These are phyloP conservation scores for Fusarium mangiferae DNA, from an alignment of 2,329 filamentous ascomycete species.

Conservation along the genomic window DNA sequence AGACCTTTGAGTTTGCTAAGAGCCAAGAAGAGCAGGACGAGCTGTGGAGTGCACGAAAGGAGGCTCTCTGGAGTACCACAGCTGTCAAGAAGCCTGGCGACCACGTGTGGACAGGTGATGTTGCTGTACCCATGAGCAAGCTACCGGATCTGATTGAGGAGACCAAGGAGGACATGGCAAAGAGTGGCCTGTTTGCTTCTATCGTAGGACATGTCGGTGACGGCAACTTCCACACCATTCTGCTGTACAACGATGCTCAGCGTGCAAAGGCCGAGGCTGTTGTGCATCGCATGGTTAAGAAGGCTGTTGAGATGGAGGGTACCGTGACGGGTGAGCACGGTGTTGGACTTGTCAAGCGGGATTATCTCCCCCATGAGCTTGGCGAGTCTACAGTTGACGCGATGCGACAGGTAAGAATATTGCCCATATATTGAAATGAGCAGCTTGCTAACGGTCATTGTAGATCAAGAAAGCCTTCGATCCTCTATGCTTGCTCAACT, in stretches of 20 bases:
- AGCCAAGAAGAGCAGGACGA: conserved; percentile 76
- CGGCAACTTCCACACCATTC: conserved; percentile 79
- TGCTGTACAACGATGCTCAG: conserved; percentile 73
- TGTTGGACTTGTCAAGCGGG: conserved; percentile 84
- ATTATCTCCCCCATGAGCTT: conserved; percentile 83
- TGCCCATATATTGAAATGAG: conserved; percentile 22
- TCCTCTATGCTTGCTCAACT: conserved; percentile 76
- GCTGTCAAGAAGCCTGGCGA: conserved; percentile 72
- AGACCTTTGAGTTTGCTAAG: conserved; percentile 81
- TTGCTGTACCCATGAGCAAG: conserved; percentile 82
- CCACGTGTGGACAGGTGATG: conserved; percentile 86
- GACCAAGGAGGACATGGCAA: conserved; percentile 62
- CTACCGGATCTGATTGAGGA: conserved; percentile 81
- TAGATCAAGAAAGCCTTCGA: conserved; percentile 85
- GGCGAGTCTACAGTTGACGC: conserved; percentile 79
- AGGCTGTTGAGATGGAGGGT: conserved; percentile 85
- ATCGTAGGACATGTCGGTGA: conserved; percentile 81
- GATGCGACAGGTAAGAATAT: conserved; percentile 75
- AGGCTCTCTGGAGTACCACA: conserved; percentile 84
- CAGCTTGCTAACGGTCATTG: neutral
- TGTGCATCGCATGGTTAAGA: conserved; percentile 86
- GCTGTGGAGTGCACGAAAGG: conserved; percentile 85
- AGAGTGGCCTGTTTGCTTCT: conserved; percentile 56
- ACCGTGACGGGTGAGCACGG: conserved; percentile 90
- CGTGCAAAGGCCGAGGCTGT: conserved; percentile 73